These are phyloP conservation scores for Ustilago esculenta DNA, from an alignment of 1,284 basidiomycete genomes.

Conservation along the genomic window DNA sequence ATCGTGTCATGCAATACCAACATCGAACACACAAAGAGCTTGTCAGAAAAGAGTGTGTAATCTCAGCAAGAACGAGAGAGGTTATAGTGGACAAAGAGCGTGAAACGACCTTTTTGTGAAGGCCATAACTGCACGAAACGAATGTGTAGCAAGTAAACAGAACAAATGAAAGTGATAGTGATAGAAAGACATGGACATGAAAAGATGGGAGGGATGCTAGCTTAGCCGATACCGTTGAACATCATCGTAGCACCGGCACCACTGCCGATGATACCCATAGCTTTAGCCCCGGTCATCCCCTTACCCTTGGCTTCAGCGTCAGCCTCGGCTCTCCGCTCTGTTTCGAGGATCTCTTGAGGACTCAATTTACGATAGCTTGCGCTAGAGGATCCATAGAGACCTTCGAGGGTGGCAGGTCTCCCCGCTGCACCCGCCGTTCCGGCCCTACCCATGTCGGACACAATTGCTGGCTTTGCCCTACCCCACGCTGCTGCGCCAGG, in stretches of 20 bases:
- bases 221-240: conserved; percentile 20
- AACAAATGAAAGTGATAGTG: not conserved
- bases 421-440: not conserved
- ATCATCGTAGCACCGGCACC: conserved; percentile 17
- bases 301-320: conserved; percentile 1
- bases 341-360: not conserved
- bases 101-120: too few species aligned
- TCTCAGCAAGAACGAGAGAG: not conserved
- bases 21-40: too few species aligned
- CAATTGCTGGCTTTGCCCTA: conserved; percentile 9
- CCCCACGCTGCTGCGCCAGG: not conserved
- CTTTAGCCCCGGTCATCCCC: not conserved
- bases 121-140: not conserved
- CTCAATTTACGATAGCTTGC: not conserved
- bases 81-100: not conserved
- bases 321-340: not conserved
- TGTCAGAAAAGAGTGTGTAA: conserved; percentile 7
- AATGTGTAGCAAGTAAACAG: not conserved
- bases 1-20: too few species aligned
- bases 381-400: not conserved
- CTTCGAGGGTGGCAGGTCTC: not conserved
- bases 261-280: not conserved
- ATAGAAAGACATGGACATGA: not conserved
- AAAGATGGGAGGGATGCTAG: not conserved
- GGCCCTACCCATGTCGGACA: conserved; percentile 1